Percentiles rank a stretch among this genome's conserved stretches.
Conservation (phyloP, 2,329 filamentous ascomycete genomes). For the Chaetomiaceae sp. region DNA sequence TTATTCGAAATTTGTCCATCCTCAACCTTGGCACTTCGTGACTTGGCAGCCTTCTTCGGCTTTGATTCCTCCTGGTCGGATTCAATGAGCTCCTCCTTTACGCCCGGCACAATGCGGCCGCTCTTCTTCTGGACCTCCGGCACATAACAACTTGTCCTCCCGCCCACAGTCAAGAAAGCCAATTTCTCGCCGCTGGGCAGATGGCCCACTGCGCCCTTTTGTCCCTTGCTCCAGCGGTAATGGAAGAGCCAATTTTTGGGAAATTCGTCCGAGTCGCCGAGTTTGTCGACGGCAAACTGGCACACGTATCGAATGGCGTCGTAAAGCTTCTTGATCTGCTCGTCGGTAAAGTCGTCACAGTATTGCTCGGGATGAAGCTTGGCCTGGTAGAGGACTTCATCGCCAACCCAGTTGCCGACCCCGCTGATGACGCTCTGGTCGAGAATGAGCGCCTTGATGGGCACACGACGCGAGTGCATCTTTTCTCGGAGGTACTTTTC, state of each 20-base stretch:
- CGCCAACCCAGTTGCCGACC: slow-evolving; percentile 95
- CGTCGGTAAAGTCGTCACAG: slow-evolving; percentile 70
- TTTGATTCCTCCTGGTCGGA: slow-evolving; percentile 22
- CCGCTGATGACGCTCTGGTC: slow-evolving; percentile 87
- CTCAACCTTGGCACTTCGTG: slow-evolving; percentile 13
- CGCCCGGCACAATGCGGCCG: slow-evolving; percentile 35
- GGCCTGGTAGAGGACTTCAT: slow-evolving; percentile 88
- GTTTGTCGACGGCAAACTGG: slow-evolving; percentile 66
- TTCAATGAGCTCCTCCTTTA: slow-evolving; percentile 39
- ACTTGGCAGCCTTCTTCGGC: slow-evolving; percentile 6
- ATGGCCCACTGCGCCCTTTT: slow-evolving; percentile 59
- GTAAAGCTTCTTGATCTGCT: slow-evolving; percentile 66
- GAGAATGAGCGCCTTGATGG: slow-evolving; percentile 80
- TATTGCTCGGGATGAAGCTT: slow-evolving; percentile 89
- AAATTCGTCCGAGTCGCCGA: slow-evolving; percentile 79
- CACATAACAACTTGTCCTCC: slow-evolving; percentile 84
- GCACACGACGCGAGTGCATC: slow-evolving; percentile 70
- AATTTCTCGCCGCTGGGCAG: slow-evolving; percentile 83
- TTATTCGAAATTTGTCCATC: slow-evolving; percentile 10
- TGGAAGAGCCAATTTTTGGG: slow-evolving; percentile 85
- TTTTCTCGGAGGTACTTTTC: slow-evolving; percentile 67
- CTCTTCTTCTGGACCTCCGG: slow-evolving; percentile 80
- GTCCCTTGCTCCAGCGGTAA: slow-evolving; percentile 83
- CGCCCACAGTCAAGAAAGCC: slow-evolving; percentile 80
- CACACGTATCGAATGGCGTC: slow-evolving; percentile 72